A percentile compares a stretch with the other conserved stretches of the same genome.
phyloP scores from a whole-genome alignment of 2,329 filamentous ascomycete species.

The Domatiomyces catenatus region DNA sequence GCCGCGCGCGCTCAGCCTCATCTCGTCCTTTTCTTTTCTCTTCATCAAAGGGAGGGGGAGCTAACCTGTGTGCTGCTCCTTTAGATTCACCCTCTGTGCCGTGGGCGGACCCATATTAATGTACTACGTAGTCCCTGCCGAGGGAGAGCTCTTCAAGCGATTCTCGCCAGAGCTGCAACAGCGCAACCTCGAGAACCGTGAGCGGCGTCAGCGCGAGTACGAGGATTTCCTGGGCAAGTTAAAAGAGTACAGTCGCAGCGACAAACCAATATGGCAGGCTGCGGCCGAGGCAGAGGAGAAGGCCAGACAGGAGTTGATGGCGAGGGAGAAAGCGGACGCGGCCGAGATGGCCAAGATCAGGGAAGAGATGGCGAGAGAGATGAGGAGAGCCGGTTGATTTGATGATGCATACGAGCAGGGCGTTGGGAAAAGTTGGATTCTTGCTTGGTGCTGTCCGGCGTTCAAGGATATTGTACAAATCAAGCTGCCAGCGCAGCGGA shows the following conservation, averaged over 20 bases:
- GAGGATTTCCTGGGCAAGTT: constrained; percentile 71
- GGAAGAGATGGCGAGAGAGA: constrained; percentile 23
- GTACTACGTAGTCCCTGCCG: constrained; percentile 55
- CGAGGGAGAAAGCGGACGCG: constrained; percentile 22
- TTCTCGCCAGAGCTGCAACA: constrained; percentile 94
- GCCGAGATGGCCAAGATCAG: constrained; percentile 28
- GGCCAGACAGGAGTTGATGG: constrained; percentile 22
- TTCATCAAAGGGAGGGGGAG: constrained; percentile 2
- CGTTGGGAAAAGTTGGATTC: neutral
- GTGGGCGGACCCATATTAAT: constrained; percentile 78
- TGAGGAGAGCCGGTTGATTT: neutral
- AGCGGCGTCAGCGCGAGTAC: constrained; percentile 67
- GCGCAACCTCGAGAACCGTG: constrained; percentile 63
- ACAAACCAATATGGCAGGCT: constrained; percentile 56
- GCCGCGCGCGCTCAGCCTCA: no score
- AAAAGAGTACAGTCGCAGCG: constrained; percentile 78
- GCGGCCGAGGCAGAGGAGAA: constrained; percentile 28
- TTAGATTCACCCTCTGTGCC: constrained; percentile 45
- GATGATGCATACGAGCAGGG: neutral
- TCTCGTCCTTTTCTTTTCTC: neutral
- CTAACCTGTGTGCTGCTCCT: constrained; percentile 1
- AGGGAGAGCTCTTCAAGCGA: constrained; percentile 77
- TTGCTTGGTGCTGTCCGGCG: neutral
- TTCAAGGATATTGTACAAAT: neutral
- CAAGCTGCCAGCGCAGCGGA: neutral